Evolutionary conservation across 2,329 filamentous ascomycete species (phyloP).

Genomic region (Escovopsis sp.): DNA sequence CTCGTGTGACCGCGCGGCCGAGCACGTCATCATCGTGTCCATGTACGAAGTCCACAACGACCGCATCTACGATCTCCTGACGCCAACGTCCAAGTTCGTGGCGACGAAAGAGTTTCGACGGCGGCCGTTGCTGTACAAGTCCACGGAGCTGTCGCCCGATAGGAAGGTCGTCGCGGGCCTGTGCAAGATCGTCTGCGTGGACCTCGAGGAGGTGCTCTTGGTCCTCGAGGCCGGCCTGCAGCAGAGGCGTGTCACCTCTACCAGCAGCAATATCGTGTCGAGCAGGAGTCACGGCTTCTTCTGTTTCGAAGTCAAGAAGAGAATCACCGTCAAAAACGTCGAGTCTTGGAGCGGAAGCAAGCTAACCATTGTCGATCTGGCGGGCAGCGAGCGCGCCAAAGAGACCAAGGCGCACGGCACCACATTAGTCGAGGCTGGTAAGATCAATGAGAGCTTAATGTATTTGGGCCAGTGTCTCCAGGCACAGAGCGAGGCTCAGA

Average conservation of each 20-base stretch:
- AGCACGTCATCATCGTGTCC: constrained; percentile 80
- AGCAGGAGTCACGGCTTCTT: constrained; percentile 95
- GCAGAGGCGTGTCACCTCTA: constrained; percentile 77
- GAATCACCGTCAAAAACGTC: constrained; percentile 28
- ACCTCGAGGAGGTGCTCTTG: constrained; percentile 69
- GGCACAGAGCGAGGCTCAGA: constrained; percentile 73
- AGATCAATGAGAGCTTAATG: constrained; percentile 98
- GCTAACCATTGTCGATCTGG: constrained; percentile 80
- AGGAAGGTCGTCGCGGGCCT: constrained; percentile 90
- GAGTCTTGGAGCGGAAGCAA: constrained; percentile 60
- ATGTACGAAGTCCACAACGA: constrained; percentile 99
- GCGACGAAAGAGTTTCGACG: constrained; percentile 57
- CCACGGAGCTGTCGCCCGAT: constrained; percentile 74
- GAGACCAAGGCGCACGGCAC: constrained; percentile 89
- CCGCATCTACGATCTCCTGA: constrained; percentile 85
- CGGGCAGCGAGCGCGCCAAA: constrained; percentile 82
- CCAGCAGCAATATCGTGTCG: constrained; percentile 82
- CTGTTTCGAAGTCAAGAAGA: constrained; percentile 85
- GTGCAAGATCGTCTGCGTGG: constrained; percentile 76
- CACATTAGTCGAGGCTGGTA: constrained; percentile 86
- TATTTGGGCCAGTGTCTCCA: constrained; percentile 94
- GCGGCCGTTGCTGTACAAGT: constrained; percentile 81
- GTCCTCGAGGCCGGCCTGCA: constrained; percentile 81
- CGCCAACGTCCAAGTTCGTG: constrained; percentile 42
- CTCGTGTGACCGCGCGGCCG: constrained; percentile 43